A percentile compares a stretch with the other conserved stretches of the same genome.
Evolutionary conservation across 148 eudicot species (phyloP).

Genomic region (Oxyria digyna): DNA sequence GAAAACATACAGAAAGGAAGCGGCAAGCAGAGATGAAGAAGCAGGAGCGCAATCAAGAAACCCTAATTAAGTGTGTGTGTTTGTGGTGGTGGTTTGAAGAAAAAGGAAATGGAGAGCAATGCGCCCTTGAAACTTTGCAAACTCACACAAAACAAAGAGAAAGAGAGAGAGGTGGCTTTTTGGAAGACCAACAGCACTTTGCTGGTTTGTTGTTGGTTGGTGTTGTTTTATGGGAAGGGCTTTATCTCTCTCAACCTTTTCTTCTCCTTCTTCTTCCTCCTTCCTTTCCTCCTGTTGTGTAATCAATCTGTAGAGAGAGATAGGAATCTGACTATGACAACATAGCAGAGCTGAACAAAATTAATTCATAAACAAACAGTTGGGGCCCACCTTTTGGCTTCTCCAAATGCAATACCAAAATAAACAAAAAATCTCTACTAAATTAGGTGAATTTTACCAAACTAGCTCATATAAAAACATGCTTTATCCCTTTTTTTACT

Average conservation of each 20-base stretch:
- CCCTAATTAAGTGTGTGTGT: not conserved
- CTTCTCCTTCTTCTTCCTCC: not conserved
- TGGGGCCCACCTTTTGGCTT: too few species aligned
- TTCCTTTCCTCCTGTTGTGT: too few species aligned
- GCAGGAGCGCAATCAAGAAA: not conserved
- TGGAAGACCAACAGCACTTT: constrained; percentile 1
- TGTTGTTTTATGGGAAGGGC: not conserved
- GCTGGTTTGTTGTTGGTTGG: not conserved
- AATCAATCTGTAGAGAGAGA: not conserved
- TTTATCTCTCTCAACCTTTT: not conserved
- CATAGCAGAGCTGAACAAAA: not conserved
- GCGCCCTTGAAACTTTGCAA: too few species aligned
- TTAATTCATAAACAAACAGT: too few species aligned
- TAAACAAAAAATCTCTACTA: too few species aligned
- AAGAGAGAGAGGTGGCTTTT: not conserved
- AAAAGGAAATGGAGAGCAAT: not conserved
- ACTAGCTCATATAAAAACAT: too few species aligned
- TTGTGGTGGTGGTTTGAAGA: too few species aligned
- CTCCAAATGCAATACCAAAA: too few species aligned
- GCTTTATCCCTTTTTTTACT: too few species aligned
- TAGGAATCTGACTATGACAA: not conserved
- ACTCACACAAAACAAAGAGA: not conserved
- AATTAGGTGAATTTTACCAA: too few species aligned
- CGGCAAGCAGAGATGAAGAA: not conserved
- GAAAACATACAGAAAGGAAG: not conserved